Percentiles rank a stretch among this genome's conserved stretches.
Evolutionary conservation across 148 eudicot species (phyloP).

Genomic region (Silene uniflora): DNA sequence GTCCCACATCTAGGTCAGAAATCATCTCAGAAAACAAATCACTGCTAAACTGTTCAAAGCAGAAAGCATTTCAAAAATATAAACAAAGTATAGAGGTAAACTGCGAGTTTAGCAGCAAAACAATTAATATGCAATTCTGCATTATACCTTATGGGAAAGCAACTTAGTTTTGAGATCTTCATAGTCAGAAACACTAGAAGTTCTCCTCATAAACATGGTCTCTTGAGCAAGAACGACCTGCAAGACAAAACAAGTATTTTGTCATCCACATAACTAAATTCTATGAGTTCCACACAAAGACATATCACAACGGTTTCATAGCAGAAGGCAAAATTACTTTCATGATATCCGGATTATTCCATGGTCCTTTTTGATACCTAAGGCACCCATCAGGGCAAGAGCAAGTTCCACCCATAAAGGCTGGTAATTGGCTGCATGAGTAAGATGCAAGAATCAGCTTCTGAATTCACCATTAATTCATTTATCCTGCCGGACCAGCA

Average conservation of each 20-base stretch:
- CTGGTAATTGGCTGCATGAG: slow-evolving; percentile 78
- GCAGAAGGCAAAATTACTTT: slow-evolving; percentile 44
- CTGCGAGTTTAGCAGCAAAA: neutral
- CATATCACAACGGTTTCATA: neutral
- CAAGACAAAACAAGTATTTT: slow-evolving; percentile 16
- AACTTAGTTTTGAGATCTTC: slow-evolving; percentile 58
- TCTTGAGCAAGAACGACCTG: slow-evolving; percentile 71
- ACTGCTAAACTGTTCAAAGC: slow-evolving; percentile 38
- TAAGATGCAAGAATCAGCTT: slow-evolving; percentile 17
- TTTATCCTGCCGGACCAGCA: slow-evolving; percentile 5
- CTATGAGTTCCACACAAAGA: neutral
- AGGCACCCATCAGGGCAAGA: slow-evolving; percentile 89
- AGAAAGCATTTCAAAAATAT: slow-evolving; percentile 1
- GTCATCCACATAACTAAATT: neutral
- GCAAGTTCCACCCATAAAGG: slow-evolving; percentile 90
- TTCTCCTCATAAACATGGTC: slow-evolving; percentile 43
- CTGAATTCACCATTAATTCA: slow-evolving; percentile 4
- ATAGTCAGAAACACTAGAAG: slow-evolving; percentile 55
- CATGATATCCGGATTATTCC: slow-evolving; percentile 87
- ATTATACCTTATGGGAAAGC: slow-evolving; percentile 52
- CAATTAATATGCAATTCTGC: neutral
- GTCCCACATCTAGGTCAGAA: slow-evolving; percentile 30
- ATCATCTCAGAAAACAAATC: slow-evolving; percentile 36
- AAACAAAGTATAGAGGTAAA: neutral
- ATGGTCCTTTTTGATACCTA: slow-evolving; percentile 83